Conservation (phyloP, 1,139 yeast genomes). For the Pneumocystis jirovecii region DNA sequence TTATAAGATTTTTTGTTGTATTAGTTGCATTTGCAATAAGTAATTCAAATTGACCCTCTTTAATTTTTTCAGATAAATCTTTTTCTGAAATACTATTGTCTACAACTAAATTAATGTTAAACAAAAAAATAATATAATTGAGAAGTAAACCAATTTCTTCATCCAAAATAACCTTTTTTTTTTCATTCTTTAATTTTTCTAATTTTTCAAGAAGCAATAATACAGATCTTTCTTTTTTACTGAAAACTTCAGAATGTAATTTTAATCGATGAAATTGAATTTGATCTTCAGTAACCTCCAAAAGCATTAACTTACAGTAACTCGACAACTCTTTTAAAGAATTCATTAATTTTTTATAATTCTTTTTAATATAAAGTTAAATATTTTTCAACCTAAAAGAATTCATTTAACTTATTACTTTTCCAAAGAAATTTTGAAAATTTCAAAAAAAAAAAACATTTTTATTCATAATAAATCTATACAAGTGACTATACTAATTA, state of each 20-base stretch:
- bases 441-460: neutral
- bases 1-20: neutral
- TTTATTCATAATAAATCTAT: neutral
- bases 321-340: neutral
- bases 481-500: neutral
- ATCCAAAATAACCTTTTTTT: neutral
- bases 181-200: neutral
- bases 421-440: neutral
- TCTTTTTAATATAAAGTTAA: neutral
- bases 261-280: neutral
- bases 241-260: neutral
- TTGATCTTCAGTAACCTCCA: neutral
- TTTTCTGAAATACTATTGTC: neutral
- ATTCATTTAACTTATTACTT: neutral
- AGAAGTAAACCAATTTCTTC: neutral
- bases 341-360: neutral
- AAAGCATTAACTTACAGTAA: neutral
- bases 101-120: neutral
- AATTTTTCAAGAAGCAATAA: neutral
- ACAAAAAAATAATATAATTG: neutral
- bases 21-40: neutral
- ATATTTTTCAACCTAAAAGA: neutral
- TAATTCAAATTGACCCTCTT: neutral
- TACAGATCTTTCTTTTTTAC: neutral
- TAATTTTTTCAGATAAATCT: neutral